Evolutionary conservation across 257 asterid genomes (phyloP), one percentile per base, ranked within the genome.

Genomic region (Solanum arcanum): DNA sequence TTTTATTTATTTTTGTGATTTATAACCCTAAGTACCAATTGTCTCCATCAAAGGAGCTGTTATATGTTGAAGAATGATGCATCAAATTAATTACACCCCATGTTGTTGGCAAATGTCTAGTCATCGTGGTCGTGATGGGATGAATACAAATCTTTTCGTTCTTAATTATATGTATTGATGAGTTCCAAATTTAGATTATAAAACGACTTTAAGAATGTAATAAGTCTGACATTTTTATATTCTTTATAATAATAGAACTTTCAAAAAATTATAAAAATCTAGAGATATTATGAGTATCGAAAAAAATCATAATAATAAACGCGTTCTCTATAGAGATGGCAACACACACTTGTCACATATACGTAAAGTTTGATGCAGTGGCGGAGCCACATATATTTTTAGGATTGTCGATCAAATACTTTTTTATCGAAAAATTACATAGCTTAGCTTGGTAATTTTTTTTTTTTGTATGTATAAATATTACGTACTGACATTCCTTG

Each of bases 81-180:
- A 46, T 78, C 84, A 78, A 46, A 78, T 15, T 78, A 78, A 46
- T 77, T 77, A 44, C 39, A 5, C 39, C 64, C 46, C 9, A 77
- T 77, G 4, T 42, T 77, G 83, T 76, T 41, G 9, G 59, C 13
- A n/a, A n/a, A 76, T 41, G 37, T 76, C 59, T 21, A 6, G 1
- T 12, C 10, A 68, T 0, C 74, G 7, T 5, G 3, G 0, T 68
- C 2, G 75, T 29, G 12, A 0, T 68, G 75, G 39, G 12, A 68
- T 68, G 41, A 29, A 68, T 29, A 68, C 5, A 29, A 68, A 68
- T 68, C 2, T 7, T 3, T 68, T 15, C 1, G 5, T 15, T 68
- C 39, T 68, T 14, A 68, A 29, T 14, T 68, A 6, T 15, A 68
- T 13, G 9, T 27, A 14, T 68, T 68, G 20, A 27, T 68, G 35